Evolutionary conservation across 805 yeast species (phyloP).

Genomic region (Candida ficus): DNA sequence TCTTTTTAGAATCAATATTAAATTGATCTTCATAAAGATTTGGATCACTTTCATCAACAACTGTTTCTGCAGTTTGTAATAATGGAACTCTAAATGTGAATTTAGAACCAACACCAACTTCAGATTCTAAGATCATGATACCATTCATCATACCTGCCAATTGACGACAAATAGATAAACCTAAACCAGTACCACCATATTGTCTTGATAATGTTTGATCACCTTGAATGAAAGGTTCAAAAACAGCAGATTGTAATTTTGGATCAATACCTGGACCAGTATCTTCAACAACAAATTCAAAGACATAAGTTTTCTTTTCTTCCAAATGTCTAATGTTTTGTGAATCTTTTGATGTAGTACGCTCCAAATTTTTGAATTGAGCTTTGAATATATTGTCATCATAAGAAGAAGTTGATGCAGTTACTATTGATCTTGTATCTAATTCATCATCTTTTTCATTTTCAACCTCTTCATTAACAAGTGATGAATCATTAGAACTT

Average conservation of each 20-base stretch:
- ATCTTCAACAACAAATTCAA: slow-evolving; percentile 71
- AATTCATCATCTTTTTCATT: slow-evolving; percentile 10
- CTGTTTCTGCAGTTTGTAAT: slow-evolving; percentile 41
- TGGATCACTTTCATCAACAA: slow-evolving; percentile 26
- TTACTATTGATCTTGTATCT: slow-evolving; percentile 16
- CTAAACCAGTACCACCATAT: slow-evolving; percentile 95
- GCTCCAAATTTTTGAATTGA: slow-evolving; percentile 30
- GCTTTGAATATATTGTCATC: slow-evolving; percentile 39
- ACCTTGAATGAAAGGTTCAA: slow-evolving; percentile 96
- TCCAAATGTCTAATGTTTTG: slow-evolving; percentile 21
- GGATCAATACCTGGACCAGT: slow-evolving; percentile 94
- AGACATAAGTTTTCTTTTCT: slow-evolving; percentile 32
- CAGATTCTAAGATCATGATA: slow-evolving; percentile 65
- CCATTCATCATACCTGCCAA: slow-evolving; percentile 91
- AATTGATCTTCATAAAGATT: slow-evolving; percentile 63
- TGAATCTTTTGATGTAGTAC: neutral
- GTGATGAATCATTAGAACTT: slow-evolving; percentile 12
- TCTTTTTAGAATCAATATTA: slow-evolving; percentile 47
- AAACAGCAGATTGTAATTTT: slow-evolving; percentile 73
- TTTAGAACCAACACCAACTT: slow-evolving; percentile 77
- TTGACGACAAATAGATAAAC: slow-evolving; percentile 84
- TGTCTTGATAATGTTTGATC: slow-evolving; percentile 89
- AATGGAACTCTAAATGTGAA: slow-evolving; percentile 79
- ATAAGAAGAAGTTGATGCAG: slow-evolving; percentile 32
- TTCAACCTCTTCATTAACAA: slow-evolving; percentile 11